These are phyloP conservation scores for Chlorociboria aeruginascens DNA, from an alignment of 495 filamentous ascomycete genomes.

Conservation along the genomic window DNA sequence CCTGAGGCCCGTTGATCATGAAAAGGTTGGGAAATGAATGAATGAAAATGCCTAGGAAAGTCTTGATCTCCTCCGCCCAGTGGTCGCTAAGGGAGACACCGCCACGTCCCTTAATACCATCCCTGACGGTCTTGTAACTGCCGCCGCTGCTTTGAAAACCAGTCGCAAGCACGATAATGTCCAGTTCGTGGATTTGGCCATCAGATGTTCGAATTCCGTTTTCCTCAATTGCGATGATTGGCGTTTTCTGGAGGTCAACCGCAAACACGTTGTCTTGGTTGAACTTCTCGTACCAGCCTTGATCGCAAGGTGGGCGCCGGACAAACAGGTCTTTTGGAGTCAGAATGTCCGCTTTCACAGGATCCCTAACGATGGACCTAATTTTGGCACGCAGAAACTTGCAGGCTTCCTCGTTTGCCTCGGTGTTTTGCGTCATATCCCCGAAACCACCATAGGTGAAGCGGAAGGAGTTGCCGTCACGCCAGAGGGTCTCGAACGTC, in stretches of 20 bases:
- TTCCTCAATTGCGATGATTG: conserved; percentile 44
- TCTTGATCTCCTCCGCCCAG: conserved; percentile 38
- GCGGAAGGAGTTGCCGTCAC: conserved; percentile 1
- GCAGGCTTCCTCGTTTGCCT: conserved; percentile 4
- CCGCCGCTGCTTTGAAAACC: conserved; percentile 49
- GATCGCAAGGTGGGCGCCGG: conserved; percentile 53
- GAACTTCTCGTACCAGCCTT: conserved; percentile 56
- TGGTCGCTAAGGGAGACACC: conserved; percentile 36
- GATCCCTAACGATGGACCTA: not conserved
- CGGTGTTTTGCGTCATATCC: conserved; percentile 1
- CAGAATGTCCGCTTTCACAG: not conserved
- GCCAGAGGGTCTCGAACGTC: conserved; percentile 1
- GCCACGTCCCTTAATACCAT: conserved; percentile 39
- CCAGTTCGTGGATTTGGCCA: conserved; percentile 35
- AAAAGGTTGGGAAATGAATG: conserved; percentile 48
- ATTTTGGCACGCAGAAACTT: conserved; percentile 6
- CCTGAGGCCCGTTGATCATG: conserved; percentile 4
- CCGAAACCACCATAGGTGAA: conserved; percentile 5
- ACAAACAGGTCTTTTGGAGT: conserved; percentile 33
- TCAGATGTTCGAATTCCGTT: conserved; percentile 45
- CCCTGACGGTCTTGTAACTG: conserved; percentile 32
- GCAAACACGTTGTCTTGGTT: conserved; percentile 40
- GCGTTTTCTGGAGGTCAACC: conserved; percentile 37
- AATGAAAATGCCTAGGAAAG: conserved; percentile 47
- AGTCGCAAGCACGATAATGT: conserved; percentile 54